Percentiles rank a stretch among this genome's conserved stretches.
Conservation (phyloP, 2,329 filamentous ascomycete genomes). For the Sclerotinia spermophila region DNA sequence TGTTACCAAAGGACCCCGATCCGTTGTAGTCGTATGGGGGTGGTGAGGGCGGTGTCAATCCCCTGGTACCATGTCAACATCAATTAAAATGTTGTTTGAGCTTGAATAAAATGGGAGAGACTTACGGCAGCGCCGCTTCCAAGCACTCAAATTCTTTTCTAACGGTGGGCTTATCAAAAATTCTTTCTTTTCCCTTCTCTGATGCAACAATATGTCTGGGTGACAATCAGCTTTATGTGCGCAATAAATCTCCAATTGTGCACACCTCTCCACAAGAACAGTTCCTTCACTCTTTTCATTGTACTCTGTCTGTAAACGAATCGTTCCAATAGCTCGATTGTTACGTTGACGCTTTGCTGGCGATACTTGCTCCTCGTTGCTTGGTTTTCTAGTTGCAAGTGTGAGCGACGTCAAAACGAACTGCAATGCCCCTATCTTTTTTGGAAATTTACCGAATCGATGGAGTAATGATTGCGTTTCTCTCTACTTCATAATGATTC, state of each 20-base stretch:
- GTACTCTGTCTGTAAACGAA: not conserved
- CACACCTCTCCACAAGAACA: not conserved
- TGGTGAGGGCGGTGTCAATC: not conserved
- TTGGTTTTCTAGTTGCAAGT: not conserved
- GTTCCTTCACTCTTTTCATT: not conserved
- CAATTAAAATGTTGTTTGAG: not conserved
- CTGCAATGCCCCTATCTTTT: not conserved
- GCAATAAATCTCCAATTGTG: not conserved
- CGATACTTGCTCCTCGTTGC: conserved; percentile 1
- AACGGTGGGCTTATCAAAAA: not conserved
- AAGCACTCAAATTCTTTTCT: not conserved
- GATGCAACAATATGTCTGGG: not conserved
- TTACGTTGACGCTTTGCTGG: conserved; percentile 13
- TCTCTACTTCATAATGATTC: not conserved
- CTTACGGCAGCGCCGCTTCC: not conserved
- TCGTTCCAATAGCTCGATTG: not conserved
- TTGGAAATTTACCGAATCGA: not conserved
- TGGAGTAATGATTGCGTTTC: not conserved
- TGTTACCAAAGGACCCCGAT: not conserved
- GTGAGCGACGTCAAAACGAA: not conserved
- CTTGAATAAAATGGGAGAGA: not conserved
- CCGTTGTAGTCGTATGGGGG: not conserved
- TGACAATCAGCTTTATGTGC: not conserved
- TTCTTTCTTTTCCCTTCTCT: not conserved
- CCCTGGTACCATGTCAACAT: not conserved